These are phyloP conservation scores for Immersiella caudata DNA, from an alignment of 495 filamentous ascomycete species.

Conservation along the genomic window DNA sequence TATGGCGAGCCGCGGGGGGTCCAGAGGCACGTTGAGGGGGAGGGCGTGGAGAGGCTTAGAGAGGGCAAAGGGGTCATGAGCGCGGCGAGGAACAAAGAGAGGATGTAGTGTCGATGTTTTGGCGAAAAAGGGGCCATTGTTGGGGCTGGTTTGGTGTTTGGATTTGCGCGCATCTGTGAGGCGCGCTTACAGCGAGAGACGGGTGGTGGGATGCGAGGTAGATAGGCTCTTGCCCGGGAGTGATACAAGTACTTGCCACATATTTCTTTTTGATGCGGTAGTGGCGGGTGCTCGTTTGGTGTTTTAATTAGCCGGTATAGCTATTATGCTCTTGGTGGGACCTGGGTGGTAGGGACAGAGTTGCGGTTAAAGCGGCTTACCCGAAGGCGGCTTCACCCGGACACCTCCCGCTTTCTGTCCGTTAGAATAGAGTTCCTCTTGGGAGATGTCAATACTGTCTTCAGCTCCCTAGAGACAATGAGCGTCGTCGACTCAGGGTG, in stretches of 20 bases:
- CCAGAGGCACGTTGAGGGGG: slow-evolving; percentile 24
- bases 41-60: neutral
- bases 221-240: neutral
- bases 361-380: neutral
- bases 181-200: neutral
- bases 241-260: slow-evolving; percentile 11
- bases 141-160: neutral
- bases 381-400: neutral
- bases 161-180: neutral
- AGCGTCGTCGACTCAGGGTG: too few relatives aligned
- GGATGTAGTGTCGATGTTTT: neutral
- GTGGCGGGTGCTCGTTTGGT: neutral
- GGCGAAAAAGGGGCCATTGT: neutral
- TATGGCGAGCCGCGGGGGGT: slow-evolving; percentile 20
- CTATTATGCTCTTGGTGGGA: neutral
- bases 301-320: neutral
- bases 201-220: neutral
- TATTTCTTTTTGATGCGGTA: slow-evolving; percentile 9
- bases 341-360: neutral
- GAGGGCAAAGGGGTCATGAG: slow-evolving; percentile 1
- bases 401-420: too few relatives aligned
- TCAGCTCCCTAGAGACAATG: too few relatives aligned
- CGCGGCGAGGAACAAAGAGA: slow-evolving; percentile 8
- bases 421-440: too few relatives aligned
- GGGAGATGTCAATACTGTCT: too few relatives aligned